A percentile compares a stretch with the other conserved stretches of the same genome.
These are phyloP conservation scores for Botrytis pseudocinerea DNA, from an alignment of 2,329 filamentous ascomycete genomes.

Conservation along the genomic window DNA sequence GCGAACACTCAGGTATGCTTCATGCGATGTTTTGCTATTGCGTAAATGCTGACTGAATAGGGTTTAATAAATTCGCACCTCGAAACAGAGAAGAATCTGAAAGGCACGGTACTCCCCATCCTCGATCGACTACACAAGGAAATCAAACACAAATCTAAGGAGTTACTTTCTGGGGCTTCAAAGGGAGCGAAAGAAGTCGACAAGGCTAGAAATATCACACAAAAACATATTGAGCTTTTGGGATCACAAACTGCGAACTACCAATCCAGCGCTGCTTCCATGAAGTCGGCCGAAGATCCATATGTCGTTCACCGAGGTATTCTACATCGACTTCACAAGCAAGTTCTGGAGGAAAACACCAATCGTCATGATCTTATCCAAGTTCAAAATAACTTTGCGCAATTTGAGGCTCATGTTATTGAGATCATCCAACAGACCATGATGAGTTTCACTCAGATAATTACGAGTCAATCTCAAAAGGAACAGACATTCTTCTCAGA, in stretches of 20 bases:
- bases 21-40: not conserved
- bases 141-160: constrained; percentile 95
- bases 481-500: constrained; percentile 79
- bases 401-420: constrained; percentile 85
- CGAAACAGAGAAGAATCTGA: constrained; percentile 89
- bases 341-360: constrained; percentile 94
- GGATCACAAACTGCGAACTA: constrained; percentile 81
- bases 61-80: constrained; percentile 83
- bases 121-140: constrained; percentile 91
- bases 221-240: constrained; percentile 95
- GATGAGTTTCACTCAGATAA: constrained; percentile 78
- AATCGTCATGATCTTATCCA: constrained; percentile 87
- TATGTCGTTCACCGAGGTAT: constrained; percentile 84
- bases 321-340: constrained; percentile 80
- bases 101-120: constrained; percentile 80
- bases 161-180: constrained; percentile 75
- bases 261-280: constrained; percentile 71
- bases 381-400: constrained; percentile 86
- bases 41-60: constrained; percentile 44
- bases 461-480: constrained; percentile 78
- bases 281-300: constrained; percentile 76
- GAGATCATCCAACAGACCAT: constrained; percentile 80
- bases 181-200: constrained; percentile 90
- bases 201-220: constrained; percentile 79
- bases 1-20: constrained; percentile 73